Conservation (phyloP, 2,329 filamentous ascomycete species). For the Cadophora luteo-olivacea region DNA sequence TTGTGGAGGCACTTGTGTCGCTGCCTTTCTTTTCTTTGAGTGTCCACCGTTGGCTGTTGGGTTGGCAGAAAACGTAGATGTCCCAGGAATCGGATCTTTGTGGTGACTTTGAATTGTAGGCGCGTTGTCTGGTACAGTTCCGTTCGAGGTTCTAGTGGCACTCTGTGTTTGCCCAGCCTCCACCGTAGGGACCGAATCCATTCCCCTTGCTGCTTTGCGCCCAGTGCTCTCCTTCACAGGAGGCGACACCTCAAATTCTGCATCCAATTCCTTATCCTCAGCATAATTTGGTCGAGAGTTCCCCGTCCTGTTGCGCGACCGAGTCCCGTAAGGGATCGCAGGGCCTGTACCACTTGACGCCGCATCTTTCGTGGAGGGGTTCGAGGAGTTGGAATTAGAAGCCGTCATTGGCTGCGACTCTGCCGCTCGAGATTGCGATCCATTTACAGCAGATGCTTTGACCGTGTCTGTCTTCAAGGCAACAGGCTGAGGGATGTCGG, state of each 20-base stretch:
- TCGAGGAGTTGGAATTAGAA: slow-evolving; percentile 54
- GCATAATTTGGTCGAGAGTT: slow-evolving; percentile 90
- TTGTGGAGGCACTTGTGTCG: slow-evolving; percentile 36
- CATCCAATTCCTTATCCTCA: slow-evolving; percentile 88
- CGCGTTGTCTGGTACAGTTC: slow-evolving; percentile 41
- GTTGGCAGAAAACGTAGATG: slow-evolving; percentile 62
- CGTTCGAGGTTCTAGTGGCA: slow-evolving; percentile 49
- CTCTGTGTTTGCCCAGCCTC: slow-evolving; percentile 31
- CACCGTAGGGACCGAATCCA: slow-evolving; percentile 33
- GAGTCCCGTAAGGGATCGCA: slow-evolving; percentile 79
- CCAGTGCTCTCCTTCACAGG: slow-evolving; percentile 59
- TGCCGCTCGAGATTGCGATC: slow-evolving; percentile 28
- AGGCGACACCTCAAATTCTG: slow-evolving; percentile 78
- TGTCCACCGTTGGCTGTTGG: slow-evolving; percentile 45
- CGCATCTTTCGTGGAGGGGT: slow-evolving; percentile 56
- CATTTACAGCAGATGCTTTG: slow-evolving; percentile 28
- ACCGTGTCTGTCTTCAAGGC: slow-evolving; percentile 24
- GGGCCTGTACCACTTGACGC: slow-evolving; percentile 33
- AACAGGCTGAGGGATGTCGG: slow-evolving; percentile 21
- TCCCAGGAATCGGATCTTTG: slow-evolving; percentile 60
- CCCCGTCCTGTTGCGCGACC: slow-evolving; percentile 86
- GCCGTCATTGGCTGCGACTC: slow-evolving; percentile 56
- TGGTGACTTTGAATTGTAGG: slow-evolving; percentile 40
- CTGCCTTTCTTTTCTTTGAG: slow-evolving; percentile 87
- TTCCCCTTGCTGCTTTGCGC: slow-evolving; percentile 61